Base-by-base conservation (phyloP, 495 filamentous ascomycete species). In the Trichocladium uniseriatum region DNA sequence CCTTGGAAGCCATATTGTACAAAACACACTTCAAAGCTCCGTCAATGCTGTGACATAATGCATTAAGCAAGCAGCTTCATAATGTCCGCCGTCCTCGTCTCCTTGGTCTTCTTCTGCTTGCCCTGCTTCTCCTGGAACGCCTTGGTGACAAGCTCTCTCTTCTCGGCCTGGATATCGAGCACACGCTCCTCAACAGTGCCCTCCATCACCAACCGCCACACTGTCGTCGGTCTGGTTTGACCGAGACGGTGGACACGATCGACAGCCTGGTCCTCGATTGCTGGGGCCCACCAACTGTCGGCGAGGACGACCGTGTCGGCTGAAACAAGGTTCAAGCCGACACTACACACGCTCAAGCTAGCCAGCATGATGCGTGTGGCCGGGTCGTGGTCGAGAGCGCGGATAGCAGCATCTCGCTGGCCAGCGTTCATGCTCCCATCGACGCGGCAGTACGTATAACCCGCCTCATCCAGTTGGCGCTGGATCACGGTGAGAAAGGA, bases 211-310 rank as follows among this genome's bases (percentile, higher is more conserved):
- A 95, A 67, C 46, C 89, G 72, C 76, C 84, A 91, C 5, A 95
- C 85, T 1, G 79, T 87, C 0, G 81, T 85, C 52, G 81, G 77
- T 27, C 82, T 73, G 46, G 74, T 90, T 67, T 97, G 90, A 2
- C 90, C 90, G 0, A 95, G 76, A 4, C 90, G 74, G 53, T 95
- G 87, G 15, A 95, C 90, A 1, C 90, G 81, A 60, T 97, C 90
- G 2, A 95, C 78, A 21, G 90, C 90, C 58, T 97, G 90, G 57
- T 94, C 89, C 64, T 97, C 90, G 50, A 95, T 90, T 0, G 88
- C 89, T 0, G 89, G 87, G 3, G 89, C 88, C 88, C 90, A 95
- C 90, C 71, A 95, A 38, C 77, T 82, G 60, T 97, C 90, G 0
- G 79, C 76, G 7, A 95, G 71, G 14, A 95, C 80, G 39, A 92